Conservation (phyloP, 2,329 filamentous ascomycete species). For the Fusarium graminum region DNA sequence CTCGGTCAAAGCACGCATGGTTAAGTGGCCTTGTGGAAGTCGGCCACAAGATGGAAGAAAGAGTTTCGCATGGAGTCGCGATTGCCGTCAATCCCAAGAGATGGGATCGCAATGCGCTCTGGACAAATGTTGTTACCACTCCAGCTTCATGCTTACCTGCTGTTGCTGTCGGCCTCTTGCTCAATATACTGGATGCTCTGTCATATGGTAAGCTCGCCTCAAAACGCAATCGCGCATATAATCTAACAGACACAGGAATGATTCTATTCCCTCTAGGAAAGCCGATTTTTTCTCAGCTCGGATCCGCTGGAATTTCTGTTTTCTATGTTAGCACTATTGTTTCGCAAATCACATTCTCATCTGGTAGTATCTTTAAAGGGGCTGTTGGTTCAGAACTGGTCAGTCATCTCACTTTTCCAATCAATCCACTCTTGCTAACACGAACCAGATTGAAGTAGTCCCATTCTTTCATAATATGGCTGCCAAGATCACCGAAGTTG, state of each 20-base stretch:
- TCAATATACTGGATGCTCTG: constrained; percentile 94
- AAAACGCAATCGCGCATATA: background rate
- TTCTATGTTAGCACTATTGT: constrained; percentile 99
- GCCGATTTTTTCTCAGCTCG: constrained; percentile 85
- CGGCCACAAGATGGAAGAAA: constrained; percentile 52
- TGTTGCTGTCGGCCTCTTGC: constrained; percentile 86
- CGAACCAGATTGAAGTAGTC: constrained; percentile 86
- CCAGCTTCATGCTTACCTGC: constrained; percentile 83
- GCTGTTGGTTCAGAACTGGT: constrained; percentile 95
- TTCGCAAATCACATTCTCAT: constrained; percentile 89
- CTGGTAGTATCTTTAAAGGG: constrained; percentile 88
- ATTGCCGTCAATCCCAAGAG: constrained; percentile 71
- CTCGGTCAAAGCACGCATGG: constrained; percentile 51
- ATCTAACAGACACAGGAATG: constrained; percentile 70
- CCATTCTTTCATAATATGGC: constrained; percentile 99
- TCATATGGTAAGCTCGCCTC: constrained; percentile 77
- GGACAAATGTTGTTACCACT: constrained; percentile 72
- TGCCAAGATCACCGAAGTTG: constrained; percentile 80
- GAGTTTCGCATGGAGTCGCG: constrained; percentile 50
- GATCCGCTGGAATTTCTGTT: constrained; percentile 95
- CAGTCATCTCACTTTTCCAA: constrained; percentile 47
- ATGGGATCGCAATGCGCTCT: constrained; percentile 78
- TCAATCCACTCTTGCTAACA: constrained; percentile 12
- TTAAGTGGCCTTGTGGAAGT: constrained; percentile 51
- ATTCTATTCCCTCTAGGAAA: constrained; percentile 94